Evolutionary conservation across 2,329 filamentous ascomycete species (phyloP).

Genomic region (Coniochaeta ligniaria): DNA sequence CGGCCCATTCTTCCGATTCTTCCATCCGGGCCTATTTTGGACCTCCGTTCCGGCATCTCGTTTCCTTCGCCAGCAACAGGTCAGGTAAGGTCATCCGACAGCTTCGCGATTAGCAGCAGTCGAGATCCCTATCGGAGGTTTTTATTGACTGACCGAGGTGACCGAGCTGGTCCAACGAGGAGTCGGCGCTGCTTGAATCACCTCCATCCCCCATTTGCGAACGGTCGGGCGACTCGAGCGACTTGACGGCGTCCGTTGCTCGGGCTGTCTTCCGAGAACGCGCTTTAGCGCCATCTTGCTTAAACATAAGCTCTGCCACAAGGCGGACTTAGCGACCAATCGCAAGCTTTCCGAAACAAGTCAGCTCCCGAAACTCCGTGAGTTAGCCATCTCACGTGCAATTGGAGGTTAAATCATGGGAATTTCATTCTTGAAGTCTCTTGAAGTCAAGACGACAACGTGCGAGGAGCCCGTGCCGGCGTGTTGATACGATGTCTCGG

Average conservation of each 20-base stretch:
- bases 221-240: too few relatives aligned
- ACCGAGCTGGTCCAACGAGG: too few relatives aligned
- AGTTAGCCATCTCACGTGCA: not conserved
- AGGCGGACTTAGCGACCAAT: not conserved
- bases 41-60: not conserved
- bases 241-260: not conserved
- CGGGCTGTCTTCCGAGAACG: not conserved
- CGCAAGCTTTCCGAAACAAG: not conserved
- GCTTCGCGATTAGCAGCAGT: not conserved
- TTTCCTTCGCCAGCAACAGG: not conserved
- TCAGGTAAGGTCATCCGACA: not conserved
- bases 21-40: slow-evolving; percentile 2
- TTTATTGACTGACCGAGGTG: too few relatives aligned
- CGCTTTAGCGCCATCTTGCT: not conserved
- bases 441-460: too few relatives aligned
- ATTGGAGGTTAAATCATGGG: too few relatives aligned
- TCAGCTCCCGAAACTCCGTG: not conserved
- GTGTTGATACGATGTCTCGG: not conserved
- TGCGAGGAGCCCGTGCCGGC: too few relatives aligned
- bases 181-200: too few relatives aligned
- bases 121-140: not conserved
- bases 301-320: not conserved
- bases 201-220: too few relatives aligned
- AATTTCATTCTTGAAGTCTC: not conserved
- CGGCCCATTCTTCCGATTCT: not conserved